These are phyloP conservation scores for Oropetium thomaeum DNA, from an alignment of 176 grass and related monocot species.

Conservation along the genomic window DNA sequence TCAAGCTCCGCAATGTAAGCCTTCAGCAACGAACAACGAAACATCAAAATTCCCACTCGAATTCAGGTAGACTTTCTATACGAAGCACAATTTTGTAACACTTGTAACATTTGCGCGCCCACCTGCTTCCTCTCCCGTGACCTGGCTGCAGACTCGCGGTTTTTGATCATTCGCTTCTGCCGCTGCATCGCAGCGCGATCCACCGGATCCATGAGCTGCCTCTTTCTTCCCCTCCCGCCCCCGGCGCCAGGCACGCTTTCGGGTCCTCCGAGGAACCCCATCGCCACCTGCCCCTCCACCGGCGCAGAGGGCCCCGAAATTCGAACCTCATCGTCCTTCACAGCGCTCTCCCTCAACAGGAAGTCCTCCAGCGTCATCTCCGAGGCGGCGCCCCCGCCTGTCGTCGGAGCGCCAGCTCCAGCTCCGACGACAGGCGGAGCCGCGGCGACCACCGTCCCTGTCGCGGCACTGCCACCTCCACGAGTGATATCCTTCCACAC, in stretches of 20 bases:
- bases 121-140: slow-evolving; percentile 99
- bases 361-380: slow-evolving; percentile 98
- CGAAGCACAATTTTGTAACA: neutral
- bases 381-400: neutral
- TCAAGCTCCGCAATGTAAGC: slow-evolving; percentile 93
- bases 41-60: neutral
- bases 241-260: slow-evolving; percentile 10
- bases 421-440: slow-evolving; percentile 14
- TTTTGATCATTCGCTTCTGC: slow-evolving; percentile 99
- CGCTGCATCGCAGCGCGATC: slow-evolving; percentile 76
- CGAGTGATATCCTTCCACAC: slow-evolving; percentile 76
- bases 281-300: slow-evolving; percentile 13
- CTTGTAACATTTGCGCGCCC: neutral
- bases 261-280: slow-evolving; percentile 29
- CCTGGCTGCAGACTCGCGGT: slow-evolving; percentile 90
- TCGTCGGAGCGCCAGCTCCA: neutral
- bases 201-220: slow-evolving; percentile 66
- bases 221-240: slow-evolving; percentile 62
- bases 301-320: slow-evolving; percentile 23
- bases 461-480: neutral
- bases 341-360: slow-evolving; percentile 59
- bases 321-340: slow-evolving; percentile 41
- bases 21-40: slow-evolving; percentile 35
- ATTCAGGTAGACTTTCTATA: neutral
- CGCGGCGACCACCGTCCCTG: neutral